Percentiles rank a stretch among this genome's conserved stretches.
Conservation (phyloP, 257 asterid species). For the Rhazya stricta region DNA sequence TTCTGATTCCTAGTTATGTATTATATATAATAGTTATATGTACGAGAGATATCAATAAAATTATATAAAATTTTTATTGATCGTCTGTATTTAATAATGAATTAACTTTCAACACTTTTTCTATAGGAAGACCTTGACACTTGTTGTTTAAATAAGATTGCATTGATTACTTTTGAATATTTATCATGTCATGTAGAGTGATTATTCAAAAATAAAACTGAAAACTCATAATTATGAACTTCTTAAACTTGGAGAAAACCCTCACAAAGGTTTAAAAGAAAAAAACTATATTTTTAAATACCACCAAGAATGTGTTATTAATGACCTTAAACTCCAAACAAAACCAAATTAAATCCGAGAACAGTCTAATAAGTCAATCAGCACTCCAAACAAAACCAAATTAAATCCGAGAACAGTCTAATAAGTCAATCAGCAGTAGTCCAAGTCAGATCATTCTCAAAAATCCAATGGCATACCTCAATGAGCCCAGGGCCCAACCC, state of each 20-base stretch:
- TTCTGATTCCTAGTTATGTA: too few relatives aligned
- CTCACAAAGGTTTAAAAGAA: not conserved
- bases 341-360: conserved; percentile 7
- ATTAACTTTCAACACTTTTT: too few relatives aligned
- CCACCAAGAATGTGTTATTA: not conserved
- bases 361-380: conserved; percentile 23
- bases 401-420: not conserved
- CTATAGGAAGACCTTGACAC: too few relatives aligned
- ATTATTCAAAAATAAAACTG: too few relatives aligned
- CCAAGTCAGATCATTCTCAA: conserved; percentile 94
- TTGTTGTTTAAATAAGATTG: too few relatives aligned
- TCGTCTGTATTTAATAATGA: too few relatives aligned
- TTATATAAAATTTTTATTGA: too few relatives aligned
- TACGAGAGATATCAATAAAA: too few relatives aligned
- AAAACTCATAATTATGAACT: too few relatives aligned
- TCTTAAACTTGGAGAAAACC: not conserved
- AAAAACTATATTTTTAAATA: not conserved
- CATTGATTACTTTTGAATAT: too few relatives aligned
- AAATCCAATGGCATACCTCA: conserved; percentile 95
- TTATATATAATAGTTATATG: too few relatives aligned
- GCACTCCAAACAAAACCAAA: conserved; percentile 14
- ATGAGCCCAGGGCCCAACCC: conserved; percentile 71
- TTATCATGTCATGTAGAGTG: too few relatives aligned
- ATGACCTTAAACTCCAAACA: not conserved
- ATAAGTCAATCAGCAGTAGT: conserved; percentile 33